Evolutionary conservation across 768 basidiomycete species (phyloP).

Genomic region (Rhizopogon sp.): DNA sequence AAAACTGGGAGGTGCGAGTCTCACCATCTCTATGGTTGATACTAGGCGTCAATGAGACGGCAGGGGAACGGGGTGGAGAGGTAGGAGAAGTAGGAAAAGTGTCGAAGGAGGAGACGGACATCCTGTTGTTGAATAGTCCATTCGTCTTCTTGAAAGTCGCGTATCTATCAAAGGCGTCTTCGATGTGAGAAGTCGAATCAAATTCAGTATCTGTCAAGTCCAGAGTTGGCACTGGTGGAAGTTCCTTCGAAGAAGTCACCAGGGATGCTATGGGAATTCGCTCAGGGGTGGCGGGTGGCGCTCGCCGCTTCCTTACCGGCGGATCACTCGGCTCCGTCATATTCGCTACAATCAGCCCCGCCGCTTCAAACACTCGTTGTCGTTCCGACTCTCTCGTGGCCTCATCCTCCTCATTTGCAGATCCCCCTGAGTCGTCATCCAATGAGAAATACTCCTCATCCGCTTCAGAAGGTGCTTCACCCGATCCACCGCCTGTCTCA

Average conservation of each 20-base stretch:
- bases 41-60: constrained; percentile 24
- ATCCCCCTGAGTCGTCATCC: constrained; percentile 20
- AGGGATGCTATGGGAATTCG: constrained; percentile 10
- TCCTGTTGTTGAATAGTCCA: constrained; percentile 38
- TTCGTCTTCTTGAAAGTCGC: constrained; percentile 70
- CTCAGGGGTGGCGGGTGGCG: constrained; percentile 18
- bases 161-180: constrained; percentile 89
- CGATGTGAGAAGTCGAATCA: constrained; percentile 44
- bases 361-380: constrained; percentile 80
- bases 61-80: constrained; percentile 38
- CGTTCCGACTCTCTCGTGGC: constrained; percentile 70
- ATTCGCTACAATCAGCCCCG: constrained; percentile 71
- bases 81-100: constrained; percentile 30
- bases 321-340: constrained; percentile 40
- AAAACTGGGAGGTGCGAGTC: constrained; percentile 41
- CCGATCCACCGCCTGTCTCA: not conserved
- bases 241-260: constrained; percentile 34
- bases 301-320: constrained; percentile 20
- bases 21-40: constrained; percentile 28
- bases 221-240: constrained; percentile 47
- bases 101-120: constrained; percentile 63
- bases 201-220: constrained; percentile 15
- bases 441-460: constrained; percentile 29
- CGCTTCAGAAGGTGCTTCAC: constrained; percentile 27
- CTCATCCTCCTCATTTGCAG: constrained; percentile 36